Base-by-base conservation (phyloP, 441 rosid genomes). In the Pelargonium fulgidum region DNA sequence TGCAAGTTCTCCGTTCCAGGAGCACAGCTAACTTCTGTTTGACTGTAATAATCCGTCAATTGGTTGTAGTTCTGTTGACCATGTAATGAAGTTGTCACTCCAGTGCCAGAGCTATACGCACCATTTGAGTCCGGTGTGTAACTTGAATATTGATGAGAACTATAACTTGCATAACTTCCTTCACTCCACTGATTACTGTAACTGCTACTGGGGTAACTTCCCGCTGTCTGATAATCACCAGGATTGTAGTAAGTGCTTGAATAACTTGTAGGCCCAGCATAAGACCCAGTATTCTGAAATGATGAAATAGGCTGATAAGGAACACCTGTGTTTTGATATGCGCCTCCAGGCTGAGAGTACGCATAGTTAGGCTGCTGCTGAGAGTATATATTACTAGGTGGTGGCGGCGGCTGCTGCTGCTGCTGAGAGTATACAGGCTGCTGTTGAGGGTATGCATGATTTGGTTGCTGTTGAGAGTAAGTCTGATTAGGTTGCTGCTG, bases 191-290 rank as follows among this genome's bases (percentile, higher is more conserved):
- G 96, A 77, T 81, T 85, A 85, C 76, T 79, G 84, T 90, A 90
- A 69, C 86, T 81, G 73, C 84, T 83, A 70, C 86, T 90, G 70
- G 91, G 87, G 79, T 87, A 95, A 80, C 91, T 91, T 86, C 93
- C 93, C 82, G 93, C 81, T 80, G 95, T 90, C 98, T 95, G 99
- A 88, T 95, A 95, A 90, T 92, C 93, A 92, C 84, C 95, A 87
- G 97, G 91, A 90, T 86, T 87, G 93, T 90, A 87, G 86, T 95
- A 90, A 89, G 96, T 86, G 89, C 89, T 81, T 83, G 99, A 80
- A 92, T 90, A 87, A 90, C 92, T 87, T 81, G 96, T 74, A 84
- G 97, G 86, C 88, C 87, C 97, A 87, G 96, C 84, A 95, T 92
- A 88, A 86, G 99, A 95, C 90, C 93, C 98, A 70, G 95, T 79